These are phyloP conservation scores for Paramecium biaurelia DNA, from an alignment of 73 alveolate species.

Conservation along the genomic window DNA sequence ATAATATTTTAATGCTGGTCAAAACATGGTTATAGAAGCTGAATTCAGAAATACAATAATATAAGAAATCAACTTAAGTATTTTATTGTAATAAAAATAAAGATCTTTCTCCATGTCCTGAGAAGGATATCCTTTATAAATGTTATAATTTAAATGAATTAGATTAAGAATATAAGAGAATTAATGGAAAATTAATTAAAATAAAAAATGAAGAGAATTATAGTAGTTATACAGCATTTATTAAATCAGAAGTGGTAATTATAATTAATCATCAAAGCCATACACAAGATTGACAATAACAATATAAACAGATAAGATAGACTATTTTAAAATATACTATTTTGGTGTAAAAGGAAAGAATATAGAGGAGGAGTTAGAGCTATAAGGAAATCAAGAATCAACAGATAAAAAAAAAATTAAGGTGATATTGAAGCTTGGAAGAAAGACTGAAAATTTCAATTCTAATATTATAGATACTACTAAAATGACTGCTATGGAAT, in stretches of 20 bases:
- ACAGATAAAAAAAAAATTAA: not conserved
- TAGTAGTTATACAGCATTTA: not conserved
- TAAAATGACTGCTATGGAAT: not conserved
- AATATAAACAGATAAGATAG: not conserved
- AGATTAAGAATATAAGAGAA: not conserved
- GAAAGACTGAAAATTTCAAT: not conserved
- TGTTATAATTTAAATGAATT: not conserved
- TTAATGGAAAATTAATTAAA: not conserved
- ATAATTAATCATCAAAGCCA: not conserved
- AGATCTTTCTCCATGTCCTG: not conserved
- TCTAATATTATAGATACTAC: not conserved
- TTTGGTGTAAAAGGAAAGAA: not conserved
- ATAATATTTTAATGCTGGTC: not conserved
- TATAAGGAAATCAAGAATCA: not conserved
- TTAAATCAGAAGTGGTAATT: not conserved
- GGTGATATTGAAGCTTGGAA: not conserved
- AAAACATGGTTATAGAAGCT: not conserved
- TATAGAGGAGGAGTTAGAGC: not conserved
- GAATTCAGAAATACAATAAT: not conserved
- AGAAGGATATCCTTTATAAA: not conserved
- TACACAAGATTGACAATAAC: not conserved
- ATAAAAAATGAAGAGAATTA: not conserved
- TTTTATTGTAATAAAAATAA: not conserved
- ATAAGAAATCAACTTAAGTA: not conserved
- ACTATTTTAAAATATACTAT: not conserved